Evolutionary conservation across 805 yeast species (phyloP), one percentile per base, ranked within the genome.

Genomic region (Saturnispora hagleri): DNA sequence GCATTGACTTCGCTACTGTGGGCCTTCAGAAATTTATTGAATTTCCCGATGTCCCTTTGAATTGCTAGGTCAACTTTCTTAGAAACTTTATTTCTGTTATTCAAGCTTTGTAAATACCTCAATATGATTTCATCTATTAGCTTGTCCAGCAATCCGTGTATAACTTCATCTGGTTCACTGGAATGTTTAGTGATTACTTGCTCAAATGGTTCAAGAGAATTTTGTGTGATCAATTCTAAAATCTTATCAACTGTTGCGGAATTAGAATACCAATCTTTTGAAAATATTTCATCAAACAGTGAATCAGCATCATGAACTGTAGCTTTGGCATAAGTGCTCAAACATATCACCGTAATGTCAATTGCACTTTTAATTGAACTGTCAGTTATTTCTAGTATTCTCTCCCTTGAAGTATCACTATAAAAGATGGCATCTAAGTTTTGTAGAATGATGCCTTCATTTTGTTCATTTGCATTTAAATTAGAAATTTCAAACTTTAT

Each of bases 31-130:
- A 77, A 65, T 34, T 73, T 74, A 61, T 74, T 79, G 42, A 86
- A 73, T 31, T 71, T 63, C 52, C 76, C 78, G 41, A 82, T 79
- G 67, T 86, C 93, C 54, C 78, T 68, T 54, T 79, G 77, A 57
- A 86, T 74, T 43, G 77, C 73, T 12, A 76, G 79, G 45, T 74
- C 64, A 31, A 69, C 58, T 50, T 65, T 63, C 45, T 54, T 55
- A 43, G 63, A 65, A 47, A 67, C 57, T 9, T 51, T 59, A 43
- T 60, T 59, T 55, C 61, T 55, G 44, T 51, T 51, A 34, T 58
- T 47, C 46, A 62, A 51, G 12, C 58, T 59, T 6, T 56, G 57
- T 35, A 69, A 67, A 60, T 60, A 71, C 55, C 57, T 64, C 57
- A 61, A 61, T 69, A 70, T 64, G 70, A 68, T 65, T 70, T 66